Evolutionary conservation across 2,329 filamentous ascomycete species (phyloP).

Genomic region (Penicillium sp.): DNA sequence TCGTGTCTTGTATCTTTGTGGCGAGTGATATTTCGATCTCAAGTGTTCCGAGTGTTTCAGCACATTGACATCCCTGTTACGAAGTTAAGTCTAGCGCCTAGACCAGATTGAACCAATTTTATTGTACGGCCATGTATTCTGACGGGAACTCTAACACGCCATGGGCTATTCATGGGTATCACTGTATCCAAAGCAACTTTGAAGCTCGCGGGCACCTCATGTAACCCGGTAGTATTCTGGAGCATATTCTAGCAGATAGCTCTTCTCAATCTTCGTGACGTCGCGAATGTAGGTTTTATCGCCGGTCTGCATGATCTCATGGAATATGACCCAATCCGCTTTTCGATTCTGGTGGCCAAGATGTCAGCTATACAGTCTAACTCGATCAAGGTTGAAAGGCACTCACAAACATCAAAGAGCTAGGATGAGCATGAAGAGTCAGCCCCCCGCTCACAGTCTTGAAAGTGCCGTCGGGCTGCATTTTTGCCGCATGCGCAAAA

Average conservation of each 20-base stretch:
- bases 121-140: neutral
- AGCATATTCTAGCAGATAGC: constrained; percentile 89
- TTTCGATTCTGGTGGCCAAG: constrained; percentile 67
- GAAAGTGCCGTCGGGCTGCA: constrained; percentile 92
- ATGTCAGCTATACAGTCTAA: neutral
- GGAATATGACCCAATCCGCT: constrained; percentile 94
- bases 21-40: too few species aligned
- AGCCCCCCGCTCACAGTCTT: constrained; percentile 79
- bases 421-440: constrained; percentile 83
- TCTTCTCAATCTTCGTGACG: constrained; percentile 88
- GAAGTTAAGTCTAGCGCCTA: neutral
- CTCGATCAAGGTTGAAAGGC: neutral
- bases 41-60: neutral
- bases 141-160: neutral
- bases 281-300: constrained; percentile 89
- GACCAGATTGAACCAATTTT: neutral
- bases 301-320: constrained; percentile 87
- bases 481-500: constrained; percentile 89
- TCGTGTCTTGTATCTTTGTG: too few species aligned
- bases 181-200: neutral
- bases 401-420: constrained; percentile 80
- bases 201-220: constrained; percentile 3
- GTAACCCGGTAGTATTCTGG: constrained; percentile 74
- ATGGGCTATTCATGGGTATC: neutral
- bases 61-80: neutral